Base-by-base conservation (phyloP, 306 rosid species). In the Sicyos baderoa region DNA sequence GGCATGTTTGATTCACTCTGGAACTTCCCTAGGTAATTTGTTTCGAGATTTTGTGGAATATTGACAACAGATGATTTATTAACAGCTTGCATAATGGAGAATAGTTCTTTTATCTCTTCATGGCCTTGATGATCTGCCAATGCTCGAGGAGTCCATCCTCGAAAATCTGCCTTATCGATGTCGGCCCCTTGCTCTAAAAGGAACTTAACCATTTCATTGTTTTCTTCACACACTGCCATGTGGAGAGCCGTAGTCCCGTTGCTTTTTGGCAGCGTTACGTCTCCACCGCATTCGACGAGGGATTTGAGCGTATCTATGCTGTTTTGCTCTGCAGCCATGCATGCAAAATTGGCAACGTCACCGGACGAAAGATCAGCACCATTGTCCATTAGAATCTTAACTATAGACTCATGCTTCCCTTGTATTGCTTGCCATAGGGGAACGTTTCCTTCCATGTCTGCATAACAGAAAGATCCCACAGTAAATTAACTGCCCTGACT, bases 91-190 rank as follows among this genome's bases (percentile, higher is more conserved):
- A 6, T 56, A 15, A 85, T 63, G 18, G 77, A 72, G 67, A 93
- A 93, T 10, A 89, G 59, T 77, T 57, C 76, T 68, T 83, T 88
- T 48, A 93, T 89, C 12, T 88, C 91, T 10, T 45, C 76, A 4
- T 86, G 97, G 14, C 89, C 89, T 37, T 88, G 98, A 45, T 93
- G 98, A 19, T 88, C 98, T 17, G 89, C 95, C 22, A 89, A 78
- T 2, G 62, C 83, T 76, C 87, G 82, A 0, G 98, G 88, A 19
- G 88, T 89, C 98, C 98, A 93, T 59, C 91, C 84, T 18, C 80
- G 19, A 40, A 16, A n/a, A 70, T 89, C 85, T 66, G 85, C 76
- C 53, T 79, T 82, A 77, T 93, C 88, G 7, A 88, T 68, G 71
- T 82, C 85, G 6, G 94, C 91, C 0, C 96, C 97, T 7, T 82